Base-by-base conservation (phyloP, 1,284 basidiomycete species). In the Naganishia sp. region DNA sequence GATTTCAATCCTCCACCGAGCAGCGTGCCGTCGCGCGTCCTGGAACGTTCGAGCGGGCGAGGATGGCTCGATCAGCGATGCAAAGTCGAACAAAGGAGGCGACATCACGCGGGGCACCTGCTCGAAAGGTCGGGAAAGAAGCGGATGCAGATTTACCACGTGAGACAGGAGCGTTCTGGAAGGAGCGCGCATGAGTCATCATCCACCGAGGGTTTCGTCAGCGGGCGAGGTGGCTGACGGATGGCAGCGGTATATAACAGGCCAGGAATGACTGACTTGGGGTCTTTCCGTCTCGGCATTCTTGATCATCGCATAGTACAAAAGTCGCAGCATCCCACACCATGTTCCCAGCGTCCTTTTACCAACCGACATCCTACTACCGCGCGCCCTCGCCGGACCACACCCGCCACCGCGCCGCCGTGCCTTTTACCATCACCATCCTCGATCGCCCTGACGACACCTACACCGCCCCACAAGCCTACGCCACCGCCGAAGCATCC, bases 161-260 rank as follows among this genome's bases (percentile, higher is more conserved):
- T 61, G 58, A 61, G 58, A 61, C 58, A 61, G 23, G 28, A 51
- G 47, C 47, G 35, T 23, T 51, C 58, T 45, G 39, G 46, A 45
- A 47, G 39, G 58, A 28, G n/a, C 6, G 47, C 25, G 18, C 45
- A 46, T 18, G 18, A n/a, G 18, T 46, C 49, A 25, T 50, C 47
- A 50, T 10, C 21, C 49, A 4, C 9, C 49, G 5, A 9, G 9
- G 7, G 5, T 15, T 50, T 3, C 49, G 21, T 49, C 47, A 49
- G 47, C 47, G 11, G 47, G 21, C 32, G 18, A 0, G 17, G 21
- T 21, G 21, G 42, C 23, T 57, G 55, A 46, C 55, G 28, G 25
- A 41, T 10, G 28, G 6, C 25, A 54, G 15, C 39, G 11, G 18
- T 47, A 23, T n/a, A 47, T 47, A 47, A 23, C n/a, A 47, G 15